Evolutionary conservation across 2,329 filamentous ascomycete species (phyloP).

Genomic region (Phialophora tarda): DNA sequence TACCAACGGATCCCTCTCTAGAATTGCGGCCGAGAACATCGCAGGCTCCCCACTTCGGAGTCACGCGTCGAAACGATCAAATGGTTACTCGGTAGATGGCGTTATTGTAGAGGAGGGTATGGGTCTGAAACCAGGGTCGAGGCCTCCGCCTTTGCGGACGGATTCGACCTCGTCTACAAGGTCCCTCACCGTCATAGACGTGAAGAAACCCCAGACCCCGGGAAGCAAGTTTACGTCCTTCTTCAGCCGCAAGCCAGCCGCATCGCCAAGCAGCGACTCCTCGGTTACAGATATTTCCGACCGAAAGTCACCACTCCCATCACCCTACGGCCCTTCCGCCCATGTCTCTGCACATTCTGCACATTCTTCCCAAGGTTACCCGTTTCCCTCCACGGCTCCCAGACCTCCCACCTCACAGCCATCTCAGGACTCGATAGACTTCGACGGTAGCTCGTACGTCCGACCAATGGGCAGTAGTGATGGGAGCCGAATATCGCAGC

Average conservation of each 20-base stretch:
- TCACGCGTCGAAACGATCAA: slow-evolving; percentile 19
- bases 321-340: slow-evolving; percentile 55
- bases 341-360: slow-evolving; percentile 43
- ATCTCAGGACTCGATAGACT: slow-evolving; percentile 47
- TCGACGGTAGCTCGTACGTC: slow-evolving; percentile 53
- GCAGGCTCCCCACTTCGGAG: slow-evolving; percentile 15
- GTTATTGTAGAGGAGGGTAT: slow-evolving; percentile 42
- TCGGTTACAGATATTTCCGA: slow-evolving; percentile 69
- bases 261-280: slow-evolving; percentile 62
- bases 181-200: slow-evolving; percentile 46
- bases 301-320: slow-evolving; percentile 64
- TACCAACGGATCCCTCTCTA: slow-evolving; percentile 24
- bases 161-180: slow-evolving; percentile 48
- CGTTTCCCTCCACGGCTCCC: slow-evolving; percentile 42
- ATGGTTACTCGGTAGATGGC: slow-evolving; percentile 29
- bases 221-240: slow-evolving; percentile 67
- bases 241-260: slow-evolving; percentile 68
- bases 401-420: slow-evolving; percentile 47
- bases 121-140: slow-evolving; percentile 51
- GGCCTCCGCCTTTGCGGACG: slow-evolving; percentile 53
- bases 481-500: slow-evolving; percentile 73
- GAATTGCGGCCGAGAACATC: slow-evolving; percentile 6
- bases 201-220: slow-evolving; percentile 57
- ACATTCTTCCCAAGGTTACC: slow-evolving; percentile 40
- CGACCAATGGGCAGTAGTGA: slow-evolving; percentile 45